Evolutionary conservation across 495 filamentous ascomycete genomes (phyloP).

Genomic region (Penicillium angulare): DNA sequence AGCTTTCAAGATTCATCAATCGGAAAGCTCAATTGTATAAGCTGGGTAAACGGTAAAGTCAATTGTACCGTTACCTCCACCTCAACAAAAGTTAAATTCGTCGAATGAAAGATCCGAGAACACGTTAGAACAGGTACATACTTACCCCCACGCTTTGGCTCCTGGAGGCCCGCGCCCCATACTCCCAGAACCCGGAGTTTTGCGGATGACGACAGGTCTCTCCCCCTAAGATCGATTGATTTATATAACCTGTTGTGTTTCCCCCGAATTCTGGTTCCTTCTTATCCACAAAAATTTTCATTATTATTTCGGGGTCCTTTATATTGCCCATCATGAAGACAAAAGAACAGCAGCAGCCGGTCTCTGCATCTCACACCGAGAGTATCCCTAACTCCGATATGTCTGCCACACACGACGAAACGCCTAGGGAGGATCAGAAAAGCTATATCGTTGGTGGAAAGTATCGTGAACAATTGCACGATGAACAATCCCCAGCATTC

Average conservation of each 20-base stretch:
- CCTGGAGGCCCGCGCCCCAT: conserved; percentile 4
- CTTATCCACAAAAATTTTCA: not conserved
- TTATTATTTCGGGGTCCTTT: not conserved
- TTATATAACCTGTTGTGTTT: conserved; percentile 7
- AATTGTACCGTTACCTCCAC: conserved; percentile 1
- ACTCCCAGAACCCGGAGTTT: conserved; percentile 12
- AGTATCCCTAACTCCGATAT: conserved; percentile 14
- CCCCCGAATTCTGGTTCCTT: not conserved
- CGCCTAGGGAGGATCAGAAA: conserved; percentile 5
- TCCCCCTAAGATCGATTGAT: not conserved
- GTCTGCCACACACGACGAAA: conserved; percentile 1
- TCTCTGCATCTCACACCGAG: conserved; percentile 28
- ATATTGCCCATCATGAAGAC: conserved; percentile 12
- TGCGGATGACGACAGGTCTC: conserved; percentile 18
- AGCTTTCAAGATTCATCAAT: no score
- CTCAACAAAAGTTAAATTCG: conserved; percentile 2
- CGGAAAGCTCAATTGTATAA: not conserved
- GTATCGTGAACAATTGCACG: conserved; percentile 19
- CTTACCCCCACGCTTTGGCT: conserved; percentile 9
- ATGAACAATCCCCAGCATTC: conserved; percentile 20
- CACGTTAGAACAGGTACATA: conserved; percentile 9
- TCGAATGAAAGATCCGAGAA: conserved; percentile 3
- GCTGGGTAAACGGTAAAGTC: not conserved
- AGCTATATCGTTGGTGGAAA: conserved; percentile 38
- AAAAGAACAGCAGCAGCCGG: conserved; percentile 23